Evolutionary conservation across 306 rosid species (phyloP).

Genomic region (Cucumis hystrix): DNA sequence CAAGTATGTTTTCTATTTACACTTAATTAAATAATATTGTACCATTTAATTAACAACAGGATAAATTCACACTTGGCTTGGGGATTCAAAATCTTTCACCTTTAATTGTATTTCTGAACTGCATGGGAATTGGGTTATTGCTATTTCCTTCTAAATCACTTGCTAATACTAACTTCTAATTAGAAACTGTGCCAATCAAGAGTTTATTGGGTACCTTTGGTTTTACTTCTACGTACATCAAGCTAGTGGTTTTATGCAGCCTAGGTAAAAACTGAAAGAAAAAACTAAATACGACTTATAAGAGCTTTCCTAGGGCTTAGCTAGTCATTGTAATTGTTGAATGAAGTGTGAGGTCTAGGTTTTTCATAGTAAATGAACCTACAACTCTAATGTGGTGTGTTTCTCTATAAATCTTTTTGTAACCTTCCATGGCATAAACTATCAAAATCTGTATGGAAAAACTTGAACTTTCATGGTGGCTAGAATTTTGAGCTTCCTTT

Average conservation of each 20-base stretch:
- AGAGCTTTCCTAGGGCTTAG: background rate
- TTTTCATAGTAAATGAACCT: background rate
- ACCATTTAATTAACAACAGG: background rate
- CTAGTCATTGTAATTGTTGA: background rate
- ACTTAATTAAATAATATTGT: background rate
- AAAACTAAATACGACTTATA: background rate
- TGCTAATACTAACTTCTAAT: background rate
- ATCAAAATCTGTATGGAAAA: background rate
- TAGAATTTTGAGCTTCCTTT: background rate
- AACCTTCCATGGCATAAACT: background rate
- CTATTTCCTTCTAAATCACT: background rate
- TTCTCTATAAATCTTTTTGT: background rate
- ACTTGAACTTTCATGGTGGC: background rate
- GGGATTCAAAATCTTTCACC: background rate
- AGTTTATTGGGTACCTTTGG: background rate
- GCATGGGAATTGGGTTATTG: background rate
- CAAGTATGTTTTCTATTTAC: constrained; percentile 27
- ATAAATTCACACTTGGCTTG: background rate
- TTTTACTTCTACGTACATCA: background rate
- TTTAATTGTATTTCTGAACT: background rate
- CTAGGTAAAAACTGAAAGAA: background rate
- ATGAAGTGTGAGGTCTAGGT: background rate
- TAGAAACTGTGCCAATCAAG: background rate
- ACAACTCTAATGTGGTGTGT: background rate
- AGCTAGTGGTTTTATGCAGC: background rate